Evolutionary conservation across 306 rosid species (phyloP).

Genomic region (Vigna mungo): DNA sequence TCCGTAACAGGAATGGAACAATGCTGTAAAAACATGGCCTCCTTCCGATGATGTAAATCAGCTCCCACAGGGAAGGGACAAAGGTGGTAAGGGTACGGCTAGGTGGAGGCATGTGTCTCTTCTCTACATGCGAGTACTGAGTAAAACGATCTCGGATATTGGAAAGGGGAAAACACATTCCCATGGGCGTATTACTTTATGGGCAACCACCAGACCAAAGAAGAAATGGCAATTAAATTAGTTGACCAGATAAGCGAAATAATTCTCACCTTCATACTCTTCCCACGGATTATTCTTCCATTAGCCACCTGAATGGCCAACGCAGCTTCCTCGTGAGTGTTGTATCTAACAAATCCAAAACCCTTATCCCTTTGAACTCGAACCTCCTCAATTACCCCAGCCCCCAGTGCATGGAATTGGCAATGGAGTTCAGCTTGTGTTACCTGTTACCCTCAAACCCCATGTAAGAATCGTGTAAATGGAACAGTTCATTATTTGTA

Average conservation of each 20-base stretch:
- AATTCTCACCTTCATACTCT: constrained; percentile 61
- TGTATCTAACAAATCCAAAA: constrained; percentile 73
- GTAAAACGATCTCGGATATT: neutral
- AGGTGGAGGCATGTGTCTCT: constrained; percentile 3
- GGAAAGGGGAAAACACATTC: neutral
- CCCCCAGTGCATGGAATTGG: constrained; percentile 64
- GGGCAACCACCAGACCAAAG: constrained; percentile 32
- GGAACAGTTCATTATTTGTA: constrained; percentile 31
- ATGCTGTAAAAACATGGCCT: constrained; percentile 21
- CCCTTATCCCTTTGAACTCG: constrained; percentile 74
- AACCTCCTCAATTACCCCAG: constrained; percentile 71
- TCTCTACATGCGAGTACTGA: neutral
- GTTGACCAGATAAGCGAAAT: constrained; percentile 35
- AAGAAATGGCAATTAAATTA: constrained; percentile 13
- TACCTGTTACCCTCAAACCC: constrained; percentile 51
- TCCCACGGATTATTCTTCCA: constrained; percentile 66
- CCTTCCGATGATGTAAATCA: neutral
- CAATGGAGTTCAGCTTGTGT: constrained; percentile 68
- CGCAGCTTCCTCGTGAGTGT: constrained; percentile 66
- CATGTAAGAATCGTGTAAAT: constrained; percentile 22
- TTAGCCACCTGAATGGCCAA: constrained; percentile 70
- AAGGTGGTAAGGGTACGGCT: neutral
- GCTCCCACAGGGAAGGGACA: neutral
- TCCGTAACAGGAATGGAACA: neutral
- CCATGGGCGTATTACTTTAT: neutral